A percentile compares a stretch with the other conserved stretches of the same genome.
These are phyloP conservation scores for Westerdykella ornata DNA, from an alignment of 2,329 filamentous ascomycete genomes.

Conservation along the genomic window DNA sequence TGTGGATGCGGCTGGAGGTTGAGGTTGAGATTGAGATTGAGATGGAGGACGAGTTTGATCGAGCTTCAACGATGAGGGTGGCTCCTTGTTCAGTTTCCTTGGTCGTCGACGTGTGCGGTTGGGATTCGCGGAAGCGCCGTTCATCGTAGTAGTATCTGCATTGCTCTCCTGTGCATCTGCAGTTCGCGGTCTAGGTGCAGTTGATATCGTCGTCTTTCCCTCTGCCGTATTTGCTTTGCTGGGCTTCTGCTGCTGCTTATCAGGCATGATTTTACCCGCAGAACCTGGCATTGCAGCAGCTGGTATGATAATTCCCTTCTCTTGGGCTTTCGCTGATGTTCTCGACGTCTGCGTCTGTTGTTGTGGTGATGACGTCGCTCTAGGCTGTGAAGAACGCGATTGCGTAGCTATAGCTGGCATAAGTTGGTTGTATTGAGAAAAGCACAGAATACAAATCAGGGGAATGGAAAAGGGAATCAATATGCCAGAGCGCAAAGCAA, in stretches of 20 bases:
- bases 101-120: slow-evolving; percentile 23
- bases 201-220: no score
- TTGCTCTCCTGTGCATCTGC: slow-evolving; percentile 3
- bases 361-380: slow-evolving; percentile 12
- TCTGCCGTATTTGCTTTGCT: slow-evolving; percentile 6
- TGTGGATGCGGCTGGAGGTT: slow-evolving; percentile 6
- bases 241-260: slow-evolving; percentile 8
- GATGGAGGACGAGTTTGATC: no score
- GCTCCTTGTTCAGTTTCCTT: slow-evolving; percentile 31
- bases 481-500: neutral
- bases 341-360: slow-evolving; percentile 20
- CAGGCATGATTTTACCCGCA: slow-evolving; percentile 23
- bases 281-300: slow-evolving; percentile 22
- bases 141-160: slow-evolving; percentile 3
- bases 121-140: slow-evolving; percentile 6
- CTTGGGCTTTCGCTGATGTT: slow-evolving; percentile 9
- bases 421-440: neutral
- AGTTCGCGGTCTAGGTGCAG: slow-evolving; percentile 5
- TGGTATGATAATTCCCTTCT: slow-evolving; percentile 1
- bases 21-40: no score
- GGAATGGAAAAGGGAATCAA: neutral
- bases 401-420: slow-evolving; percentile 22
- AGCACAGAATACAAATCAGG: neutral
- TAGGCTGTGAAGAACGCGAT: slow-evolving; percentile 21
- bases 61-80: slow-evolving; percentile 1